A percentile compares a stretch with the other conserved stretches of the same genome.
phyloP scores from a whole-genome alignment of 73 alveolate genomes.

The Paramecium pentaurelia region DNA sequence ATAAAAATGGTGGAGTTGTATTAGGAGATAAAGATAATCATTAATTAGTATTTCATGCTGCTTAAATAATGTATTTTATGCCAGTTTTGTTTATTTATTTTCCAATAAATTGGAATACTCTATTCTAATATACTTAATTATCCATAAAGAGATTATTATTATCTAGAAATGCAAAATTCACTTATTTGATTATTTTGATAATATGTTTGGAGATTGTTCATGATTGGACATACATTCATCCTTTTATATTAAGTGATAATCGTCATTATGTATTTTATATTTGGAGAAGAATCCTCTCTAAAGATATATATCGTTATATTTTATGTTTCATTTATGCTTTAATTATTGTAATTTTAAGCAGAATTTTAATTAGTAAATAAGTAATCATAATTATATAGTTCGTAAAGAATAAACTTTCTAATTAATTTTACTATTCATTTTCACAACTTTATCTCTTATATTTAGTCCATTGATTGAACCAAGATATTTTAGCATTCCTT shows the following conservation, averaged over 20 bases:
- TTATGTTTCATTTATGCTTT: constrained; percentile 28
- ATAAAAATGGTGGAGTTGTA: constrained; percentile 45
- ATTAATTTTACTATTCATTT: neutral
- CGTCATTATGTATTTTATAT: constrained; percentile 66
- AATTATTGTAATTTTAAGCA: neutral
- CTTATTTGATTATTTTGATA: neutral
- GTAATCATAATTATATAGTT: neutral
- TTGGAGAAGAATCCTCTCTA: constrained; percentile 58
- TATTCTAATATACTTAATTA: neutral
- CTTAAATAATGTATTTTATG: constrained; percentile 35
- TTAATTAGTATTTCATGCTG: constrained; percentile 1
- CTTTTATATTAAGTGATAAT: constrained; percentile 61
- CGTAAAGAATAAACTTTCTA: neutral
- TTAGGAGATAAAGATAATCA: constrained; percentile 59
- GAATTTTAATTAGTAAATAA: neutral
- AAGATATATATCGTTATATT: neutral
- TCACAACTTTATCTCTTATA: neutral
- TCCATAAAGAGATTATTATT: neutral
- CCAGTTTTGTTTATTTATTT: neutral
- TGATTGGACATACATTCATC: constrained; percentile 54
- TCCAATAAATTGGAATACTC: neutral
- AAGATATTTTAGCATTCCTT: constrained; percentile 32
- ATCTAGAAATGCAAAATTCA: constrained; percentile 20
- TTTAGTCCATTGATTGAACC: constrained; percentile 39
- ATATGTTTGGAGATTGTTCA: neutral